Conservation (phyloP, 805 yeast species). For the Saccharomycopsis sp. region DNA sequence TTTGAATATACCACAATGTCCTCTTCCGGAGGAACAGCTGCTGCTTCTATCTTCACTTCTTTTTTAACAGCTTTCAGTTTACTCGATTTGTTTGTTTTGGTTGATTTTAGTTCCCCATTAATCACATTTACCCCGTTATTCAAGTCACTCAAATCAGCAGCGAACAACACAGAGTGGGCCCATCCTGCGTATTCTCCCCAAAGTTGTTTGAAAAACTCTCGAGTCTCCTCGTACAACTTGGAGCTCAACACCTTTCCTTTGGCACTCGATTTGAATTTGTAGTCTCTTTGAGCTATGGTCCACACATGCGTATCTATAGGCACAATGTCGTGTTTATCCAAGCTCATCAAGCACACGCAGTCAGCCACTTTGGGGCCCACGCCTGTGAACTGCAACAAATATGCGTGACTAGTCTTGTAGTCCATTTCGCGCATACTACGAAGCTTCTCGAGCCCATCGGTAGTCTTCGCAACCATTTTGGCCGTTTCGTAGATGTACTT, state of each 20-base stretch:
- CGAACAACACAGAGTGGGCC: constrained; percentile 94
- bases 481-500: constrained; percentile 81
- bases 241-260: constrained; percentile 40
- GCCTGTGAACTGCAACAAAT: constrained; percentile 63
- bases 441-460: constrained; percentile 32
- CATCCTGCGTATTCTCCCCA: constrained; percentile 97
- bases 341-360: constrained; percentile 87
- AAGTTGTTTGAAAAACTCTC: constrained; percentile 49
- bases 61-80: constrained; percentile 1
- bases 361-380: constrained; percentile 99
- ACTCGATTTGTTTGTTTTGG: constrained; percentile 22
- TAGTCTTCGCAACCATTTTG: constrained; percentile 31
- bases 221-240: constrained; percentile 47
- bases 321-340: constrained; percentile 79
- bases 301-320: constrained; percentile 96
- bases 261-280: constrained; percentile 42
- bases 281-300: constrained; percentile 81
- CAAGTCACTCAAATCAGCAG: constrained; percentile 71
- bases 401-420: constrained; percentile 49
- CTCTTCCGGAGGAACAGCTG: constrained; percentile 3
- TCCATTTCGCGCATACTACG: constrained; percentile 37
- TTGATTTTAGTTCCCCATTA: constrained; percentile 21
- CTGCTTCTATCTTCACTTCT: constrained; percentile 19
- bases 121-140: constrained; percentile 54
- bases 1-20: constrained; percentile 5